Base-by-base conservation (phyloP, 768 basidiomycete species). In the Baorangia bicolor region DNA sequence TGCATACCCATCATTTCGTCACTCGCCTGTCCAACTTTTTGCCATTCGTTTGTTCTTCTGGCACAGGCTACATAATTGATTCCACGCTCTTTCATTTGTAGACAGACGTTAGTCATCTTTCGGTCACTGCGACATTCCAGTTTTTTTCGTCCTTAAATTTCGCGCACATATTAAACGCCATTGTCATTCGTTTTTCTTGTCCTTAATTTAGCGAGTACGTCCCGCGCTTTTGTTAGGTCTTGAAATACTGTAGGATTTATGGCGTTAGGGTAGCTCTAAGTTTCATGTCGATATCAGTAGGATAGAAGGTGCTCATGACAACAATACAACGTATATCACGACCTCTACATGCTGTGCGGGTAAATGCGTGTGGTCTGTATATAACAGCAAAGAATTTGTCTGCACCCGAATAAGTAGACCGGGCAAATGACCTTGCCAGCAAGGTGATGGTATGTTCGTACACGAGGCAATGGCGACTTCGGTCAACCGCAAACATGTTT, bases 1-100 rank as follows among this genome's bases (percentile, higher is more conserved):
- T 31, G 14, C 31, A 41, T 43, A 42, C 43, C 31, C 20, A 27
- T 43, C 42, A 27, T 31, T 65, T 57, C 54, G 2, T 47, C 23
- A 6, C n/a, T 16, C 7, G 37, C 57, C 53, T 61, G 59, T 45
- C 38, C 48, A 2, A 4, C 14, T 20, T 34, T 41, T 40, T 46
- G 25, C 16, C 28, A 13, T 60, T 55, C 53, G 35, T 56, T 46
- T 35, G 38, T 47, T 61, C 49, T 49, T 45, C n/a, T 35, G 54
- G 37, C 38, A 44, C 59, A 57, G 55, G 60, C 51, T 25, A 31
- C 6, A 12, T 1, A 25, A 30, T 47, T 43, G 23, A 31, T 49
- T 58, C 44, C 41, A 34, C 48, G 1, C 31, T 34, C 27, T 18
- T 47, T 56, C 31, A 5, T 35, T 45, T 34, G 50, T 47, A 9